Conservation (phyloP, 2,329 filamentous ascomycete genomes). For the Fusarium sp. region DNA sequence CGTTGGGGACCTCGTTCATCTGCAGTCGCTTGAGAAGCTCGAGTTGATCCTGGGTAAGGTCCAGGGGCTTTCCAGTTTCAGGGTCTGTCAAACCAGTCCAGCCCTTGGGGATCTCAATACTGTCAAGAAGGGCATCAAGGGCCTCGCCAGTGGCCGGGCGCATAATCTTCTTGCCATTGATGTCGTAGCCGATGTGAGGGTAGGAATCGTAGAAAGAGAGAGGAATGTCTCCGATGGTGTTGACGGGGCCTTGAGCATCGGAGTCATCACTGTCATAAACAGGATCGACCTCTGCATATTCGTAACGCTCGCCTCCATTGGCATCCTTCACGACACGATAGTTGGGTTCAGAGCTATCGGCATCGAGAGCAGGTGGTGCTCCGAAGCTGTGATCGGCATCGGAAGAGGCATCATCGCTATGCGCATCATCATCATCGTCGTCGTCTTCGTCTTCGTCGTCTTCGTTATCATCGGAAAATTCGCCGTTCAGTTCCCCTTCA, state of each 20-base stretch:
- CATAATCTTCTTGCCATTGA: slow-evolving; percentile 98
- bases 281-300: slow-evolving; percentile 93
- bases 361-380: slow-evolving; percentile 49
- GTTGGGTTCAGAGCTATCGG: slow-evolving; percentile 56
- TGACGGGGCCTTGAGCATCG: slow-evolving; percentile 80
- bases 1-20: slow-evolving; percentile 86
- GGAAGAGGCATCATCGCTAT: slow-evolving; percentile 43
- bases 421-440: slow-evolving; percentile 40
- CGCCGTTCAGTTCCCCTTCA: slow-evolving; percentile 51
- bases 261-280: slow-evolving; percentile 97
- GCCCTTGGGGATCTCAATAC: slow-evolving; percentile 95
- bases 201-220: slow-evolving; percentile 97
- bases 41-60: slow-evolving; percentile 87
- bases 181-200: slow-evolving; percentile 98
- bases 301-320: slow-evolving; percentile 88
- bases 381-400: slow-evolving; percentile 54
- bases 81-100: slow-evolving; percentile 98
- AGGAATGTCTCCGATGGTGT: slow-evolving; percentile 96
- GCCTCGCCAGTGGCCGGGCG: slow-evolving; percentile 94
- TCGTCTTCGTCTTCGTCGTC: slow-evolving; percentile 58
- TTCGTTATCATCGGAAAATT: slow-evolving; percentile 31
- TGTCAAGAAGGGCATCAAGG: slow-evolving; percentile 91
- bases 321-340: slow-evolving; percentile 79
- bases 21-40: slow-evolving; percentile 90
- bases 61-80: slow-evolving; percentile 89